Evolutionary conservation across 2,329 filamentous ascomycete species (phyloP).

Genomic region (Aphanocladium album): DNA sequence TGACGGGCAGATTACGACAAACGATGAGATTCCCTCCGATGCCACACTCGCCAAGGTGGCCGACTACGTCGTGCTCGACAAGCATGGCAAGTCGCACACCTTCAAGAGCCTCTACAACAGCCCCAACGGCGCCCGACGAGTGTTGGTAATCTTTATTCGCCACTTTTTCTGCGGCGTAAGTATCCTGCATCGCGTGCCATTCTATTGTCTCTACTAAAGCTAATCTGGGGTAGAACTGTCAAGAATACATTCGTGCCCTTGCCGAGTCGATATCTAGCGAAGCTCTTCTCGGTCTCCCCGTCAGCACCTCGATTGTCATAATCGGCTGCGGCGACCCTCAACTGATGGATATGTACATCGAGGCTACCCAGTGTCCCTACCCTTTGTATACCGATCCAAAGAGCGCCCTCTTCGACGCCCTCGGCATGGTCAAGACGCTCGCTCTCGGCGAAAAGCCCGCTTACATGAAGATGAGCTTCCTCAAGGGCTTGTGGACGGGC

Average conservation of each 20-base stretch:
- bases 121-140: slow-evolving; percentile 46
- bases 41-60: slow-evolving; percentile 48
- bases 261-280: slow-evolving; percentile 52
- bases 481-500: slow-evolving; percentile 45
- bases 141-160: slow-evolving; percentile 68
- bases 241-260: slow-evolving; percentile 65
- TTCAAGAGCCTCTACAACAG: slow-evolving; percentile 62
- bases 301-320: slow-evolving; percentile 60
- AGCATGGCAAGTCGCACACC: slow-evolving; percentile 51
- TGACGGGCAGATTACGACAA: slow-evolving; percentile 49
- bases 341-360: slow-evolving; percentile 62
- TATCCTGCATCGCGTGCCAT: slow-evolving; percentile 15
- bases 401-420: slow-evolving; percentile 56
- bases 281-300: slow-evolving; percentile 43
- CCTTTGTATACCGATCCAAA: slow-evolving; percentile 75
- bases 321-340: slow-evolving; percentile 67
- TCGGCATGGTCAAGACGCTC: slow-evolving; percentile 65
- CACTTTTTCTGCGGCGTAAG: slow-evolving; percentile 78
- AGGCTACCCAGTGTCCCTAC: slow-evolving; percentile 60
- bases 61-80: slow-evolving; percentile 55
- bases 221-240: slow-evolving; percentile 56
- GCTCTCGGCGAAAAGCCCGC: slow-evolving; percentile 54
- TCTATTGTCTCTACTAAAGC: neutral
- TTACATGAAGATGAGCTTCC: slow-evolving; percentile 56
- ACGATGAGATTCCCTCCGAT: slow-evolving; percentile 48